Evolutionary conservation across 441 rosid genomes (phyloP).

Genomic region (Codiaeum variegatum): DNA sequence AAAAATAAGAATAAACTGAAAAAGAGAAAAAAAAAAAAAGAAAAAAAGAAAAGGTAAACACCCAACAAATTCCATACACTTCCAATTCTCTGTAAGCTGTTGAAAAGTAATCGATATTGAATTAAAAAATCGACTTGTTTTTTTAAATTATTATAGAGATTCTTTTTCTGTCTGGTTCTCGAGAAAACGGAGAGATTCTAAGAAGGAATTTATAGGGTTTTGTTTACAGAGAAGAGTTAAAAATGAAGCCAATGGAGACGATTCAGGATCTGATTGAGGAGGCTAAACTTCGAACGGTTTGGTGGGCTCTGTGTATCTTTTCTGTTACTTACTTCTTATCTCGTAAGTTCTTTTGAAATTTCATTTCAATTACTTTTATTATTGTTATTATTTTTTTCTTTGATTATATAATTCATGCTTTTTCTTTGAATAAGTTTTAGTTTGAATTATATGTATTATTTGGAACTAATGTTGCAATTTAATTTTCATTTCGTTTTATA

Average conservation of each 20-base stretch:
- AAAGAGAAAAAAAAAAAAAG: neutral
- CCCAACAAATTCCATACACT: neutral
- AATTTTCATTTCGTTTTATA: neutral
- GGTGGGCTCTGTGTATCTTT: slow-evolving; percentile 82
- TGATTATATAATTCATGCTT: neutral
- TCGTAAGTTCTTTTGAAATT: slow-evolving; percentile 48
- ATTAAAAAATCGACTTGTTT: neutral
- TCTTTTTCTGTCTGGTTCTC: neutral
- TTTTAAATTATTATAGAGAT: no score
- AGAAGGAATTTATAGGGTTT: slow-evolving; percentile 7
- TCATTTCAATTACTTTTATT: neutral
- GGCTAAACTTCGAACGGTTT: slow-evolving; percentile 71
- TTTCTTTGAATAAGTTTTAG: neutral
- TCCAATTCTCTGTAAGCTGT: neutral
- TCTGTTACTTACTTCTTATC: slow-evolving; percentile 73
- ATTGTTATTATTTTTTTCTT: neutral
- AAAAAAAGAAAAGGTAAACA: neutral
- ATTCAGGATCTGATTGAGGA: slow-evolving; percentile 96
- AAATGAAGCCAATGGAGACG: slow-evolving; percentile 79
- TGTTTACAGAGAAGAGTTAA: neutral
- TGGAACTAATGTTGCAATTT: neutral
- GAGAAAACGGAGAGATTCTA: neutral
- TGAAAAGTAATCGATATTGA: neutral
- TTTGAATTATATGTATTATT: neutral
- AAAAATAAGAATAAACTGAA: no score